Evolutionary conservation across 23 red algal genomes (phyloP), one percentile per base, ranked within the genome.

Genomic region (Gracilaria caudata): DNA sequence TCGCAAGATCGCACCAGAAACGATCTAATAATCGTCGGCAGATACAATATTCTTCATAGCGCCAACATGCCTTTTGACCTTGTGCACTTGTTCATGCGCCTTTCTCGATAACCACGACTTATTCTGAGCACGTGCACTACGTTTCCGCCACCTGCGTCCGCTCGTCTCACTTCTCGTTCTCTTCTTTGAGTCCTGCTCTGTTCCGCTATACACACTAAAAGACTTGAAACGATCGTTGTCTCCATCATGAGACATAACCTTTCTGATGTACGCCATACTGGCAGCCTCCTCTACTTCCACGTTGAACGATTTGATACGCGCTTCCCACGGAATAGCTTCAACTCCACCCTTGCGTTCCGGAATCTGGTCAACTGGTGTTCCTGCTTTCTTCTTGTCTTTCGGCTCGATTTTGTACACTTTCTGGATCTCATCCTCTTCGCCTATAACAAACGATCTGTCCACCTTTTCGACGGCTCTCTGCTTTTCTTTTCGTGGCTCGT

Each of bases 281-380:
- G 43, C 43, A 40, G 38, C 70, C 7, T 75, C 70, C 21, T 23
- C 38, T 75, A 43, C 19, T 26, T 75, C 70, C 6, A 25, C 43
- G 25, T 75, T 47, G 70, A 75, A 45, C 5, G 70, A 75, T 29
- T 75, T 75, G 24, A 75, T 43, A 19, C 70, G 70, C 10, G 43
- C 70, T 75, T 75, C 70, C 70, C 70, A 75, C 6, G 70, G 70
- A 75, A 75, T 75, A 4, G 70, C 70, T 14, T 75, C 70, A n/a
- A 75, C 70, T 29, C 70, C 70, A 5, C 70, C 70, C 19, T 75
- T 30, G n/a, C 70, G 70, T 47, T 75, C 39, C 6, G 70, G 25
- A 19, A 75, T 25, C 14, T 66, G 30, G 29, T 33, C 61, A 17
- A 30, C 61, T 37, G 61, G 16, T 33, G 11, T 7, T 29, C 38